Percentiles rank a stretch among this genome's conserved stretches.
These are phyloP conservation scores for Pichia sp. DNA, from an alignment of 1,139 yeast genomes.

Conservation along the genomic window DNA sequence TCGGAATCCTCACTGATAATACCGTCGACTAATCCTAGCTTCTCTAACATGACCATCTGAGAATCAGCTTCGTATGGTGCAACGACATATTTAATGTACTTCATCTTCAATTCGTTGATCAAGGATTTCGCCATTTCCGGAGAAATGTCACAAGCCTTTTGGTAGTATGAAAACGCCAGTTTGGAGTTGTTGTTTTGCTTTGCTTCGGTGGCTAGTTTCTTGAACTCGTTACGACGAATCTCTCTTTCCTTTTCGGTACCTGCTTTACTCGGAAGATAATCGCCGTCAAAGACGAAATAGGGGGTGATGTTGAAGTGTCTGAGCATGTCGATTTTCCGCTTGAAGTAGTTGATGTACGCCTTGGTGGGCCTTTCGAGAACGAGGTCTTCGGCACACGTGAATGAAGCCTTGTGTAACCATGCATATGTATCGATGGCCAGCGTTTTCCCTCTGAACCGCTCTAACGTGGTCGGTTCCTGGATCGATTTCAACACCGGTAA, in stretches of 20 bases:
- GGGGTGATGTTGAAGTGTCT: constrained; percentile 70
- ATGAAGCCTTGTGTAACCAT: constrained; percentile 90
- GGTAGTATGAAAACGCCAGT: constrained; percentile 66
- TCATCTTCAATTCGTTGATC: constrained; percentile 66
- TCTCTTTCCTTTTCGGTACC: constrained; percentile 70
- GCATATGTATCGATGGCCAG: constrained; percentile 95
- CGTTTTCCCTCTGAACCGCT: constrained; percentile 67
- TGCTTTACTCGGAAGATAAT: constrained; percentile 74
- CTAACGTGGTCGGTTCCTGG: constrained; percentile 58
- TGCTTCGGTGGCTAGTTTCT: constrained; percentile 50
- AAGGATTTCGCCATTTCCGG: constrained; percentile 89
- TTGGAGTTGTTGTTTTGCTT: constrained; percentile 51
- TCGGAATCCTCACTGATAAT: constrained; percentile 96
- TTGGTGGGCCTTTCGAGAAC: constrained; percentile 71
- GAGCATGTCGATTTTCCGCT: constrained; percentile 66
- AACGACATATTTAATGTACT: constrained; percentile 68
- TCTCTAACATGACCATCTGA: constrained; percentile 90
- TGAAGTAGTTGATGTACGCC: constrained; percentile 57
- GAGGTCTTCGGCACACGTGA: constrained; percentile 82
- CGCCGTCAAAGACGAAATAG: constrained; percentile 94
- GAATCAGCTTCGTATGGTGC: constrained; percentile 99
- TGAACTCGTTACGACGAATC: constrained; percentile 54
- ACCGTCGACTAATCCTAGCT: constrained; percentile 72
- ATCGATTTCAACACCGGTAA: constrained; percentile 73
- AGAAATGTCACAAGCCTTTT: constrained; percentile 83